These are phyloP conservation scores for Coemansia asiatica DNA, from an alignment of 192 early-diverging fungal genomes.

Conservation along the genomic window DNA sequence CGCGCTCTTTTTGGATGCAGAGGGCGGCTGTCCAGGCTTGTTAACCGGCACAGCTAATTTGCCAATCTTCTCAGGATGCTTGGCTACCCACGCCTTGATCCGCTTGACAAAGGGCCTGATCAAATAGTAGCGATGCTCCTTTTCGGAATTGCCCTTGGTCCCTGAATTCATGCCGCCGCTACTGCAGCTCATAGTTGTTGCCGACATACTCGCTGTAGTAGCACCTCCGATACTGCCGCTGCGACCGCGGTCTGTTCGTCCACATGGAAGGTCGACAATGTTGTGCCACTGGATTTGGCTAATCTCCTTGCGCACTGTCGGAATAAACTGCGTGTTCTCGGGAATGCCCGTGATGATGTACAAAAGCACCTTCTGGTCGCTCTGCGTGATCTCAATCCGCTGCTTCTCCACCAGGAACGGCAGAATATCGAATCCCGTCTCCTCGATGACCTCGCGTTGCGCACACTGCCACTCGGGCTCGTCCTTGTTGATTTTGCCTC, in stretches of 20 bases:
- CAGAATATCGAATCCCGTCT: conserved; percentile 89
- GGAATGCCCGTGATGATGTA: conserved; percentile 89
- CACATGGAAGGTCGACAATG: conserved; percentile 62
- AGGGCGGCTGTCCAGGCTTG: conserved; percentile 15
- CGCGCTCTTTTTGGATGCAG: neutral
- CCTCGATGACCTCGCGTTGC: conserved; percentile 90
- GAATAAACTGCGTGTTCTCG: conserved; percentile 76
- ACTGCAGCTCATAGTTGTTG: too few relatives aligned
- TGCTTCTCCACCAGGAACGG: conserved; percentile 71
- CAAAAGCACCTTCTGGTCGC: conserved; percentile 85
- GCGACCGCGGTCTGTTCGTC: conserved; percentile 4
- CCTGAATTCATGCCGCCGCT: conserved; percentile 17
- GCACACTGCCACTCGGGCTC: conserved; percentile 87
- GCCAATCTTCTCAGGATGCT: conserved; percentile 36
- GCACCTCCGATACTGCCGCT: too few relatives aligned
- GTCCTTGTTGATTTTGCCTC: conserved; percentile 98
- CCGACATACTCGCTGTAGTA: too few relatives aligned
- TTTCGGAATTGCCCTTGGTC: conserved; percentile 28
- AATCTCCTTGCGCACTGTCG: conserved; percentile 92
- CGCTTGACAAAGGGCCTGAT: conserved; percentile 69
- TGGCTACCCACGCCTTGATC: conserved; percentile 44
- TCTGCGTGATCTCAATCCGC: conserved; percentile 83
- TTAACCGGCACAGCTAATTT: conserved; percentile 26
- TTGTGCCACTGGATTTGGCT: conserved; percentile 76
- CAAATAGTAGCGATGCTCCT: conserved; percentile 66